phyloP scores from a whole-genome alignment of 1,284 basidiomycete species.

The Heterobasidion annosum region DNA sequence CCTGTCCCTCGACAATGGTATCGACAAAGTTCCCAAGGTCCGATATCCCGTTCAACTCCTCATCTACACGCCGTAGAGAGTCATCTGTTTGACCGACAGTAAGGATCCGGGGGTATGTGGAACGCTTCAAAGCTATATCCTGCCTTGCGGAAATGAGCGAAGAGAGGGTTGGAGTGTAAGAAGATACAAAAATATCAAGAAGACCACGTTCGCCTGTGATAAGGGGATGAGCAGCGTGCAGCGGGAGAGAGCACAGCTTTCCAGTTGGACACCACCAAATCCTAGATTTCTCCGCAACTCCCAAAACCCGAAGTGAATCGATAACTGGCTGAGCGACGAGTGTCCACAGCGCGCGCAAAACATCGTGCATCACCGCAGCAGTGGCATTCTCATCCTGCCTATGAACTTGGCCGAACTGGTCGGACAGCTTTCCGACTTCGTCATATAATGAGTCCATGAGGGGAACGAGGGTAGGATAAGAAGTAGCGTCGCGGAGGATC shows the following conservation, averaged over 20 bases:
- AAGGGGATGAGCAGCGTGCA: conserved; percentile 28
- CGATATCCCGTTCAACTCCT: background rate
- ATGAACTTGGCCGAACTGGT: background rate
- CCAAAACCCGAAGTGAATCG: conserved; percentile 11
- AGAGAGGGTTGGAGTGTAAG: conserved; percentile 27
- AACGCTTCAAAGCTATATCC: no score
- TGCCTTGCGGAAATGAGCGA: conserved; percentile 19
- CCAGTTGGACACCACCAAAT: conserved; percentile 38
- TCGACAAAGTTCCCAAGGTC: background rate
- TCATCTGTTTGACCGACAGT: conserved; percentile 16
- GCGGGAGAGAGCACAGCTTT: conserved; percentile 23
- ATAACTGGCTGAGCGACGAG: conserved; percentile 22
- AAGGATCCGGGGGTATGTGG: conserved; percentile 7
- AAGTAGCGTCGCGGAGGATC: conserved; percentile 11
- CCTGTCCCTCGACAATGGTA: background rate
- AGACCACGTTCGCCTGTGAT: conserved; percentile 10
- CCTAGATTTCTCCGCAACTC: conserved; percentile 15
- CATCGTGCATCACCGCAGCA: background rate
- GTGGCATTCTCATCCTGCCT: background rate
- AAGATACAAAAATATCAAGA: conserved; percentile 23
- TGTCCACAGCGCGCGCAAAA: conserved; percentile 23
- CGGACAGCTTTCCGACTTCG: background rate
- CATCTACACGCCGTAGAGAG: conserved; percentile 14
- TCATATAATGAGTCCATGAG: background rate
- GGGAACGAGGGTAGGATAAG: background rate